Percentiles rank a stretch among this genome's conserved stretches.
phyloP scores from a whole-genome alignment of 75 land plant genomes.

The Pseudotsuga menziesii region DNA sequence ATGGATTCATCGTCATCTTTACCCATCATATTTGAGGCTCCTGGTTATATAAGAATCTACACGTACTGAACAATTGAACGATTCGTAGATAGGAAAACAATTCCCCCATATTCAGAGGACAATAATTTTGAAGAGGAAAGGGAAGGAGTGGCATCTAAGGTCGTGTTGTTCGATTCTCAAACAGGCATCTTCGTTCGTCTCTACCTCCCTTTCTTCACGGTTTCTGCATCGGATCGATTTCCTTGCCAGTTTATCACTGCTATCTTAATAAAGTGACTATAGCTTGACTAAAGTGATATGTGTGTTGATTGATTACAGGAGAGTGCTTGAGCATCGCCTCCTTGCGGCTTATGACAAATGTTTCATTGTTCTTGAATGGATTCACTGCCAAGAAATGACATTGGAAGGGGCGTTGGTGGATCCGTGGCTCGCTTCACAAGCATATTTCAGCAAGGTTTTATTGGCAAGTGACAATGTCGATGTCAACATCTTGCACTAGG shows the following conservation, averaged over 20 bases:
- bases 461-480: no score
- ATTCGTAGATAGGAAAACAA: not conserved
- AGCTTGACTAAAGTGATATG: constrained; percentile 22
- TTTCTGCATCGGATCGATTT: constrained; percentile 30
- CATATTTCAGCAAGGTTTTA: constrained; percentile 35
- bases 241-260: constrained; percentile 20
- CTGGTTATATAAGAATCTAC: constrained; percentile 24
- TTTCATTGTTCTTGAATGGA: constrained; percentile 40
- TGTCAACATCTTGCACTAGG: no score
- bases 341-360: constrained; percentile 55
- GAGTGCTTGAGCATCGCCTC: constrained; percentile 41
- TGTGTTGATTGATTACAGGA: constrained; percentile 57
- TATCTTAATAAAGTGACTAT: constrained; percentile 28
- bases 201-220: constrained; percentile 30
- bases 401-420: not conserved
- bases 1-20: not conserved
- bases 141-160: constrained; percentile 27
- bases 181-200: constrained; percentile 25
- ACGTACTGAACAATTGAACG: constrained; percentile 30
- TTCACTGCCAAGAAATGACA: not conserved
- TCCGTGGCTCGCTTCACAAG: constrained; percentile 29
- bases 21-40: constrained; percentile 16
- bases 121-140: not conserved
- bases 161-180: constrained; percentile 17
- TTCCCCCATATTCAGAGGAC: constrained; percentile 24